Conservation (phyloP, 257 asterid species). For the Primulina huaijiensis region DNA sequence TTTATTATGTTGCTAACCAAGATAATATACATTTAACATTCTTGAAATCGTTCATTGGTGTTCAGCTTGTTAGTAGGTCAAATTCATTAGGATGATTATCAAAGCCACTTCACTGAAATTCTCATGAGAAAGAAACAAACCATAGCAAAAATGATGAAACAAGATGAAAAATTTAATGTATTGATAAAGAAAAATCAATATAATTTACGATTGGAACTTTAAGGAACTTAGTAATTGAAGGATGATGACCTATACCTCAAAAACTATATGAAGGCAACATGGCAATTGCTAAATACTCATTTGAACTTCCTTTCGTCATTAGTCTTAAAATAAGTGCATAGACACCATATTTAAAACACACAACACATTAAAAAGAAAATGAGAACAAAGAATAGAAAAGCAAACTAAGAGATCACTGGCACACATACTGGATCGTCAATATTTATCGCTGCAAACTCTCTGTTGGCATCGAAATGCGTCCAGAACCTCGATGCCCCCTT, state of each 20-base stretch:
- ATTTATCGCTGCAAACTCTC: slow-evolving; percentile 37
- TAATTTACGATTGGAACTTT: neutral
- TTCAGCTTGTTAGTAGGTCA: neutral
- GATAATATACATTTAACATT: no score
- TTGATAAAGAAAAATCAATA: neutral
- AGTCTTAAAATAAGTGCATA: neutral
- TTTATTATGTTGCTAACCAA: no score
- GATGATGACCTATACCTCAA: neutral
- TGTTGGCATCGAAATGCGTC: slow-evolving; percentile 73
- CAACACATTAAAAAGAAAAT: neutral
- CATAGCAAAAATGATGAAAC: neutral
- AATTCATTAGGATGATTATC: neutral
- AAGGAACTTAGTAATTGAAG: neutral
- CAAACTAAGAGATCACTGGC: slow-evolving; percentile 12
- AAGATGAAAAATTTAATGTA: neutral
- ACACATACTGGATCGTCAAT: slow-evolving; percentile 54
- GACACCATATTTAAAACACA: neutral
- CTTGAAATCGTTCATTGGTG: neutral
- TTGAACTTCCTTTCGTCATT: no score
- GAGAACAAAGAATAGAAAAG: neutral
- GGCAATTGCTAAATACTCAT: no score
- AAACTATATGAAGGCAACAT: neutral
- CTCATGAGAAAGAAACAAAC: neutral
- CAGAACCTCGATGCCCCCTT: slow-evolving; percentile 76
- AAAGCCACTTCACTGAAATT: neutral